Conservation (phyloP, 2,329 filamentous ascomycete species). For the Talaromyces sp. region DNA sequence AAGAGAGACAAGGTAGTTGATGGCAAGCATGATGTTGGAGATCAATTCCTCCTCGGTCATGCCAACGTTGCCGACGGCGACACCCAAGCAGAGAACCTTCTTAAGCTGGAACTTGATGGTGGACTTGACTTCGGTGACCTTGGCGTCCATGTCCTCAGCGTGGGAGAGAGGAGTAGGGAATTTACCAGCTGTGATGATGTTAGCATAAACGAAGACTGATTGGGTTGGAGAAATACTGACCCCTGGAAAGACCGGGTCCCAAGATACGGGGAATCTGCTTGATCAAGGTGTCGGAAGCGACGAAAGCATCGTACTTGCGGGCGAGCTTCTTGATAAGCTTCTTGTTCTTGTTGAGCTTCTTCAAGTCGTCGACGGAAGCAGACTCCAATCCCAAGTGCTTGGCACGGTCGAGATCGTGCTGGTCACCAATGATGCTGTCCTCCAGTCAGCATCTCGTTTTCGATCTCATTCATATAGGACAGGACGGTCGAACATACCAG, state of each 20-base stretch:
- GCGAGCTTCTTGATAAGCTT: constrained; percentile 99
- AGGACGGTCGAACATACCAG: constrained; percentile 56
- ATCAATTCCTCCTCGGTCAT: constrained; percentile 97
- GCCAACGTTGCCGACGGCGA: constrained; percentile 96
- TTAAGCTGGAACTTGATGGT: constrained; percentile 99
- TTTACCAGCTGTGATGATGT: constrained; percentile 73
- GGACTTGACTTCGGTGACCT: constrained; percentile 99
- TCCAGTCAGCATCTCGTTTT: constrained; percentile 12
- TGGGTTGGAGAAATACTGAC: constrained; percentile 49
- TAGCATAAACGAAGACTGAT: neutral
- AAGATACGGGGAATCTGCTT: constrained; percentile 99
- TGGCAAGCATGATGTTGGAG: constrained; percentile 98
- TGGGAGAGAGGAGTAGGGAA: constrained; percentile 99
- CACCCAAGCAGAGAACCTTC: constrained; percentile 99
- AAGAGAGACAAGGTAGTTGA: constrained; percentile 99
- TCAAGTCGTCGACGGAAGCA: constrained; percentile 97
- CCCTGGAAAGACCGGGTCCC: constrained; percentile 96
- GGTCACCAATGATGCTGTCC: constrained; percentile 74
- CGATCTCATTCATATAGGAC: neutral
- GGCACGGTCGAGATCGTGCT: constrained; percentile 99
- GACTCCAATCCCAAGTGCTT: constrained; percentile 98
- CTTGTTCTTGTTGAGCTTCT: constrained; percentile 99
- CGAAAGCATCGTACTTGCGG: constrained; percentile 99
- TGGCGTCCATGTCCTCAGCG: constrained; percentile 85
- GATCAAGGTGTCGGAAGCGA: constrained; percentile 95